Evolutionary conservation across 2,329 filamentous ascomycete species (phyloP).

Genomic region (Chrysoporthe deuterocubensis): DNA sequence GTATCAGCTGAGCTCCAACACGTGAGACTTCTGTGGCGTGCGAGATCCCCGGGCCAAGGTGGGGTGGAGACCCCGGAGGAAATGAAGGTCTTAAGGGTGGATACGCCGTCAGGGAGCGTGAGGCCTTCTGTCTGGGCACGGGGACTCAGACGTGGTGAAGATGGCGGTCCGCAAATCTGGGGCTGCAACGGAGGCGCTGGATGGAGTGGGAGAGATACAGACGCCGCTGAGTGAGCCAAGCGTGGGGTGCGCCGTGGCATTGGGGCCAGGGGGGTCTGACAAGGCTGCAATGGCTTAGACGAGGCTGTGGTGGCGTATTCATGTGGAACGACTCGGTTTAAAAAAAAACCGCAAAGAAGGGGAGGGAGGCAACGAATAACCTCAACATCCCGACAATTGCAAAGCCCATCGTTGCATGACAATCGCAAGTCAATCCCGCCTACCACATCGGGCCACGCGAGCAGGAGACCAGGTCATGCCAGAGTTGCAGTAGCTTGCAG

Average conservation of each 20-base stretch:
- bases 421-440: neutral
- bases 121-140: neutral
- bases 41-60: neutral
- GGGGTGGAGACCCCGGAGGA: neutral
- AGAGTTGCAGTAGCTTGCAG: constrained; percentile 14
- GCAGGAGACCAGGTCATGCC: neutral
- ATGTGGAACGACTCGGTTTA: neutral
- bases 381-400: neutral
- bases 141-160: neutral
- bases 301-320: neutral
- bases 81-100: neutral
- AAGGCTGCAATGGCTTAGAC: constrained; percentile 12
- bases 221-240: neutral
- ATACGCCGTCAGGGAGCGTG: neutral
- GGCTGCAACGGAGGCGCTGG: neutral
- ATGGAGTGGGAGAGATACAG: neutral
- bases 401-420: neutral
- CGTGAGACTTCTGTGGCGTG: no score
- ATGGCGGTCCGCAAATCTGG: neutral
- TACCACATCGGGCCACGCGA: constrained; percentile 8
- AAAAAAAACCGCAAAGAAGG: neutral
- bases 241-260: no score
- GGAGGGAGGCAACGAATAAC: neutral
- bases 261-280: neutral
- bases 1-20: neutral